These are phyloP conservation scores for Xanthoconium separans DNA, from an alignment of 1,284 basidiomycete species.

Conservation along the genomic window DNA sequence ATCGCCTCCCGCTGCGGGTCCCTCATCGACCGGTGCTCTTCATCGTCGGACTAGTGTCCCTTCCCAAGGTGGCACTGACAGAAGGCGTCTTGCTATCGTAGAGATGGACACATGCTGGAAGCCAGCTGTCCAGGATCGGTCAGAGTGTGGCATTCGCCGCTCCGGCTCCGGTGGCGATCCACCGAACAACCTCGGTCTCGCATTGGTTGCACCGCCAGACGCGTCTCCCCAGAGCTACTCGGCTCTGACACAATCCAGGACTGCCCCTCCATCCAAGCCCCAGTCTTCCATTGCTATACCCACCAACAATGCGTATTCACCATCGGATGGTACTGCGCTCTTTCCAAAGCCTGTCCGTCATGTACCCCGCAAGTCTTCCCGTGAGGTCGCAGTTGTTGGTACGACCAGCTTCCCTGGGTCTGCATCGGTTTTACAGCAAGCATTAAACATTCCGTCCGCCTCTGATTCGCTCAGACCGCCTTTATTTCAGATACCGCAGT, in stretches of 20 bases:
- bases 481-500: conserved; percentile 53
- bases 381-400: conserved; percentile 60
- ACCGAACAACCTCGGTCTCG: conserved; percentile 44
- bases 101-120: conserved; percentile 42
- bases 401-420: conserved; percentile 32
- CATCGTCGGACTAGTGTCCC: conserved; percentile 48
- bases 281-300: conserved; percentile 20
- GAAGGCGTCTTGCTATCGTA: conserved; percentile 65
- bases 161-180: conserved; percentile 30
- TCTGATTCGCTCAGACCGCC: conserved; percentile 38
- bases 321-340: conserved; percentile 40
- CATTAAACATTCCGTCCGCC: conserved; percentile 12
- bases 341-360: conserved; percentile 18
- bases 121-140: conserved; percentile 20
- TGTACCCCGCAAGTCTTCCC: conserved; percentile 41
- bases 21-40: conserved; percentile 22
- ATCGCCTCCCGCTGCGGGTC: conserved; percentile 29
- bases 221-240: conserved; percentile 53
- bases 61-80: conserved; percentile 58
- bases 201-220: conserved; percentile 68
- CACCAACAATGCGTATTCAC: conserved; percentile 41
- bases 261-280: conserved; percentile 37
- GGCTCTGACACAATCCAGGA: conserved; percentile 51
- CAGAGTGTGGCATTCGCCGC: conserved; percentile 25
- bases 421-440: conserved; percentile 30